phyloP scores from a whole-genome alignment of 1,284 basidiomycete species.

The Moesziomyces sp. region DNA sequence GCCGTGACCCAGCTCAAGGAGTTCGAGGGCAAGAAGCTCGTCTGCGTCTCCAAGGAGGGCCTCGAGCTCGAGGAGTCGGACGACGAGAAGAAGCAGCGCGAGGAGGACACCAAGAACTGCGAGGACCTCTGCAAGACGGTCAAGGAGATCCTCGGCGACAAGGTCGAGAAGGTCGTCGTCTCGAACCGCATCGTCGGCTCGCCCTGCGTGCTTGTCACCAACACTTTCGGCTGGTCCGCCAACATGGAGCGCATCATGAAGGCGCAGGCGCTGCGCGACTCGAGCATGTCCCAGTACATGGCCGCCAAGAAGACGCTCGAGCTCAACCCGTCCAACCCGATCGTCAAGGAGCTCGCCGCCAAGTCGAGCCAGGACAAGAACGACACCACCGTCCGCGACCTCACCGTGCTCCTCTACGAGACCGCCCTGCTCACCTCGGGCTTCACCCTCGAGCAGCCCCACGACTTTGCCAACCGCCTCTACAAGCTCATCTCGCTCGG shows the following conservation, averaged over 20 bases:
- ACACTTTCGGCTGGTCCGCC: conserved; percentile 98
- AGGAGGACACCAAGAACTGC: conserved; percentile 86
- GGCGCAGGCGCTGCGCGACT: conserved; percentile 97
- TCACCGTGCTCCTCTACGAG: conserved; percentile 95
- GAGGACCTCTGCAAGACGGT: conserved; percentile 91
- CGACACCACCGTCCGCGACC: conserved; percentile 92
- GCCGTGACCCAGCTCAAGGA: conserved; percentile 94
- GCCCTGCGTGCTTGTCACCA: conserved; percentile 77
- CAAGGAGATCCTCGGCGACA: conserved; percentile 98
- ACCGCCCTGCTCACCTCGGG: conserved; percentile 80
- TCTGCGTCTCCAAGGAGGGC: conserved; percentile 98
- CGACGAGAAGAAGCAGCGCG: conserved; percentile 92
- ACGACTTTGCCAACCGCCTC: conserved; percentile 93
- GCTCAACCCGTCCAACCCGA: conserved; percentile 92
- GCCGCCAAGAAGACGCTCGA: conserved; percentile 93
- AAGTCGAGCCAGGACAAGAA: conserved; percentile 97
- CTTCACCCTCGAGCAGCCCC: conserved; percentile 94
- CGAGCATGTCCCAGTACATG: conserved; percentile 99
- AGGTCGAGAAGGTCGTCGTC: conserved; percentile 98
- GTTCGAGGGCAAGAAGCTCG: conserved; percentile 97
- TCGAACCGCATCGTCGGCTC: conserved; percentile 80
- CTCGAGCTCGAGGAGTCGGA: conserved; percentile 99
- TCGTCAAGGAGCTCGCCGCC: conserved; percentile 93
- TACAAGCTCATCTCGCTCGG: conserved; percentile 91
- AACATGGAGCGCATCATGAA: conserved; percentile 99